Evolutionary conservation across 108 stramenopile species (phyloP), one percentile per base, ranked within the genome.

Genomic region (Nitzschia inconspicua): DNA sequence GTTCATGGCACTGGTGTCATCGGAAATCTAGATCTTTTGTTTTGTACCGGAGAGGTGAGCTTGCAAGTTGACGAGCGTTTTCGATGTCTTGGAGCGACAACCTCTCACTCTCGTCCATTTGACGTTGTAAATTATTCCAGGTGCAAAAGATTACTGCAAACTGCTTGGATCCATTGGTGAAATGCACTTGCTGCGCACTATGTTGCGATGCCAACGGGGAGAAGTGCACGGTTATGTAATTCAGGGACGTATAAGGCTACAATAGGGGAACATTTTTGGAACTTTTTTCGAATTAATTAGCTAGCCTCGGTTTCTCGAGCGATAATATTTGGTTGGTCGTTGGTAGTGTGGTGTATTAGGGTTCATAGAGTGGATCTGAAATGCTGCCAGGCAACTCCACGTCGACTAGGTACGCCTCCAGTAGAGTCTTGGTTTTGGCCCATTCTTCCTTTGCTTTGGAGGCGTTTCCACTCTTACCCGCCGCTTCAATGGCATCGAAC

Each of bases 401-500:
- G 35, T 34, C 61, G 10, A 53, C 55, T 42, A 80, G 62, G 44
- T 68, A 80, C 9, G 66, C 61, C 19, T 43, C 44, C 29, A 80
- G 34, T 13, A 71, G 11, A 6, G 53, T 40, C 11, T 44, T 63
- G 28, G 75, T 68, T 48, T 72, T 76, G 18, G 22, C 43, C 55
- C 61, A 80, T 46, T 40, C 75, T 3, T 27, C 50, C 31, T 65
- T 61, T 2, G 79, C 79, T 44, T 80, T 76, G 24, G 65, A 37
- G 10, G 44, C 67, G 44, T 80, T 75, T 3, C 72, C 75, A n/a
- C 58, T 58, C 30, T 68, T 71, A n/a, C 79, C 79, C 10, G 79
- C 79, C 9, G 47, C 68, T 49, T 70, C 56, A 43, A 80, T 76
- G 10, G 62, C 65, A 56, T 73, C 62, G 54, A 80, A 76, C 4